Base-by-base conservation (phyloP, 2,329 filamentous ascomycete species). In the Colletotrichum salicis region DNA sequence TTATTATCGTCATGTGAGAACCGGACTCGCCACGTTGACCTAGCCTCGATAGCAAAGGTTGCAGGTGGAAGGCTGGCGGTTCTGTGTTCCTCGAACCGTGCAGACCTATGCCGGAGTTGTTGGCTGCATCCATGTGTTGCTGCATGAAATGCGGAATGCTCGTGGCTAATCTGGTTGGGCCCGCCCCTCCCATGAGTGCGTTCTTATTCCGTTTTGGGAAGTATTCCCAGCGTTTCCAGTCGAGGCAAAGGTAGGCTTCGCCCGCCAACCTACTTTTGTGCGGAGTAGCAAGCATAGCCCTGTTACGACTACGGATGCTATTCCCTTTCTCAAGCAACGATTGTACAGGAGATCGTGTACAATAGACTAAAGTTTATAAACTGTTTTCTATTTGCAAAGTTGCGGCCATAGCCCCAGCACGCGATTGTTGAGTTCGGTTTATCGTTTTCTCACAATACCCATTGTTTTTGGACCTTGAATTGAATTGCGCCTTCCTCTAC, bases 201-300 rank as follows among this genome's bases (percentile, higher is more conserved):
- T 62, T 58, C 22, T 69, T 58, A 13, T 31, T 64, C 66, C 22
- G 4, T 19, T 58, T 69, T 58, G 3, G 66, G 60, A 13, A 69
- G 31, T 41, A 52, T 52, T 19, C 31, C 22, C 60, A 64, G 41
- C 66, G 11, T 8, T 5, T 10, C 6, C 11, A 7, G 22, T 35
- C 24, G 10, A 24, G 10, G 8, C 15, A n/a, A 48, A 19, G 19
- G n/a, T 19, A 62, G 10, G 19, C 59, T 35, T 62, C 13, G 31
- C 4, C 27, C 4, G 19, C n/a, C 13, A 19, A 52, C 19, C n/a
- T 22, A 11, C 41, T 48, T n/a, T 19, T 48, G 45, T 60, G 35
- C 22, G 24, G 31, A 60, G 56, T 48, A 8, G 41, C 41, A 48
- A 48, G 41, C 41, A 48, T 48, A 48, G 41, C 41, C 41, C 41